Percentiles rank a stretch among this genome's conserved stretches.
These are phyloP conservation scores for Podospora pseudoanserina DNA, from an alignment of 495 filamentous ascomycete species.

Conservation along the genomic window DNA sequence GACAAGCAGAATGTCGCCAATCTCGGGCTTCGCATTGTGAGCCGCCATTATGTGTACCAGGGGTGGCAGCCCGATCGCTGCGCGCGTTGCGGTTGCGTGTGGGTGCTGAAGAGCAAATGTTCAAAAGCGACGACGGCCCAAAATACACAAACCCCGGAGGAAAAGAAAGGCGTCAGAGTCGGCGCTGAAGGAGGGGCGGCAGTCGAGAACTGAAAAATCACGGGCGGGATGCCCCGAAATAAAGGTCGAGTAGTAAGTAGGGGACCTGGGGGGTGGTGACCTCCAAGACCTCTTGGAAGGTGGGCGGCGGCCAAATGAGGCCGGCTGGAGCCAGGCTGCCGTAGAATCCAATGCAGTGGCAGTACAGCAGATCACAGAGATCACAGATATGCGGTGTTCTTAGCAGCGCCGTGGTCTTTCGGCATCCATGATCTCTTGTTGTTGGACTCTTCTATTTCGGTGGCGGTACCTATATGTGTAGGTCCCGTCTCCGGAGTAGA, in stretches of 20 bases:
- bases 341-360: not conserved
- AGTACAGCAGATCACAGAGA: slow-evolving; percentile 4
- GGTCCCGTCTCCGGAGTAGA: not conserved
- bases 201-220: slow-evolving; percentile 9
- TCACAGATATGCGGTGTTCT: slow-evolving; percentile 6
- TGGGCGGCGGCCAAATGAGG: slow-evolving; percentile 4
- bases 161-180: slow-evolving; percentile 10
- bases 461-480: not conserved
- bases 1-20: slow-evolving; percentile 69
- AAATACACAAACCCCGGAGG: slow-evolving; percentile 7
- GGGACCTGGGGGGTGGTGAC: not conserved
- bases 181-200: slow-evolving; percentile 6
- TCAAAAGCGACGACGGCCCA: slow-evolving; percentile 7
- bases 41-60: slow-evolving; percentile 43
- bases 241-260: slow-evolving; percentile 2
- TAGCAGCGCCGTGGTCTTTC: slow-evolving; percentile 15
- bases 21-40: slow-evolving; percentile 48
- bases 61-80: slow-evolving; percentile 18
- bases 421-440: not conserved
- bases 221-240: slow-evolving; percentile 4
- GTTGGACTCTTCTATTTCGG: not conserved
- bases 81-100: slow-evolving; percentile 19
- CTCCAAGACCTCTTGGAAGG: not conserved
- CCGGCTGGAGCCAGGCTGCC: not conserved
- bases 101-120: slow-evolving; percentile 6